Evolutionary conservation across 1,139 yeast species (phyloP), one percentile per base, ranked within the genome.

Genomic region (Diutina catenulata): DNA sequence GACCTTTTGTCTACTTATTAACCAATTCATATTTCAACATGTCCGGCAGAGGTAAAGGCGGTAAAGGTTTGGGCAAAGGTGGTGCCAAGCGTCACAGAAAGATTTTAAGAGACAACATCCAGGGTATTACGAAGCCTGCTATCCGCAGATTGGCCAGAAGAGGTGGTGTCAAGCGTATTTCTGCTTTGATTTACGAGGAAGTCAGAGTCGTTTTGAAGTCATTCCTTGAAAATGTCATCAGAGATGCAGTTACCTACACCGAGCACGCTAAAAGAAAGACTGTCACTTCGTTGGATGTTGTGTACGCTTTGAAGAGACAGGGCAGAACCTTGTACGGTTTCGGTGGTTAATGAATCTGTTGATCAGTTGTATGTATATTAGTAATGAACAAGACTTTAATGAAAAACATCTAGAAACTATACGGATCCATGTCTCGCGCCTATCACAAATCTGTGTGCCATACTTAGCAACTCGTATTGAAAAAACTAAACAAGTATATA

Each of bases 191-290:
- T 67, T 91, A 91, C 75, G 97, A 91, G 73, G 96, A 88, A 76
- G 95, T 93, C 59, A 86, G 98, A 74, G 91, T 83, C 52, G 97
- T 91, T 54, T 76, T 91, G 55, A 88, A 88, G 74, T 75, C 94
- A 45, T 91, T 88, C 82, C 78, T 91, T 62, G 96, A 87, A 71
- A 80, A 83, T 61, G 96, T 88, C 56, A 91, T 91, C 69, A 86
- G 96, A 74, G 97, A 91, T 59, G 97, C 97, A 56, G 96, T 91
- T 57, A 87, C 96, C 57, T 91, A 91, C 75, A 91, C 98, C 55
- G 97, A 91, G 73, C 97, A 91, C 79, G 97, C 97, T 60, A 91
- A 91, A 93, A 87, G 98, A 80, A 91, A 91, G 87, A 91, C 98
- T 51, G 98, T 91, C 56, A 91, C 98, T 54, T 87, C 97, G 48